Percentiles rank a stretch among this genome's conserved stretches.
Evolutionary conservation across 805 yeast species (phyloP).

Genomic region (Torulaspora franciscae): DNA sequence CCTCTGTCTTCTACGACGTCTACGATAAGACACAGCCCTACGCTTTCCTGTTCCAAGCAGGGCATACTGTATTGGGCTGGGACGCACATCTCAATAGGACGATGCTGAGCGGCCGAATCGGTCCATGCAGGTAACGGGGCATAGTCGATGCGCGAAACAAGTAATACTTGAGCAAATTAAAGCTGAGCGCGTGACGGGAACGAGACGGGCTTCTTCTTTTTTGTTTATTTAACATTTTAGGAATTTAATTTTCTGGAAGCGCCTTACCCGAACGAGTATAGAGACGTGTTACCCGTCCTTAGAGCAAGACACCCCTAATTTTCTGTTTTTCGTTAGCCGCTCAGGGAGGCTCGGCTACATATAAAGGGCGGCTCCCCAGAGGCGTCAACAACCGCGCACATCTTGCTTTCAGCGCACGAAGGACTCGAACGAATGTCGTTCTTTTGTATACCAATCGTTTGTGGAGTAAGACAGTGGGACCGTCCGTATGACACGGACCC

Average conservation of each 20-base stretch:
- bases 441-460: slow-evolving; percentile 33
- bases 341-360: neutral
- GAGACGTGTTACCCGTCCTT: no score
- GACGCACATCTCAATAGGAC: neutral
- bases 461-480: slow-evolving; percentile 36
- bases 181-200: slow-evolving; percentile 1
- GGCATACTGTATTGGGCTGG: neutral
- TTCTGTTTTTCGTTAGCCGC: slow-evolving; percentile 1
- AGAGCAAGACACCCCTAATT: neutral
- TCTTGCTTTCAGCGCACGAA: neutral
- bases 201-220: neutral
- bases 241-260: neutral
- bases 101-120: neutral
- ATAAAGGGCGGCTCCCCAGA: neutral
- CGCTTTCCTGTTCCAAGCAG: neutral
- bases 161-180: neutral
- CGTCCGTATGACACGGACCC: slow-evolving; percentile 29
- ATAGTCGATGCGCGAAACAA: neutral
- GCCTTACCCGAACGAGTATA: no score
- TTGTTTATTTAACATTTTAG: no score
- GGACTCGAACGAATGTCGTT: slow-evolving; percentile 11
- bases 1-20: neutral
- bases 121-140: slow-evolving; percentile 4
- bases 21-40: neutral
- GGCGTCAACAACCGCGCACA: no score